Evolutionary conservation across 75 land plant genomes (phyloP).

Genomic region (Cupressus sempervirens): DNA sequence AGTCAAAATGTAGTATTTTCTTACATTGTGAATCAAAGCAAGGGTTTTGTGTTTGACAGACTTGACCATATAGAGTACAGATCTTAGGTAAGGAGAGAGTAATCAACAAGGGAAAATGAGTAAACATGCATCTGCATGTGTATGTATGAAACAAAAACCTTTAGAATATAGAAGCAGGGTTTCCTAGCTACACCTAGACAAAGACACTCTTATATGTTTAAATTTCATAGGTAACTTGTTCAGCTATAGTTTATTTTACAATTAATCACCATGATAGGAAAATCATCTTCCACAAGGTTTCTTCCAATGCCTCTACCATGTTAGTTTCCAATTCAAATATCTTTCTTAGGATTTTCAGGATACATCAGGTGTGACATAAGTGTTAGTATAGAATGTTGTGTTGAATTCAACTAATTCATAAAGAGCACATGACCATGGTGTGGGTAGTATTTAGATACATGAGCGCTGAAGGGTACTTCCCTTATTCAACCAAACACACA

Average conservation of each 20-base stretch:
- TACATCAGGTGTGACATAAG: too few relatives aligned
- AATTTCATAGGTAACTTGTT: neutral
- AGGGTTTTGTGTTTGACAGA: neutral
- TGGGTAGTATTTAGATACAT: too few relatives aligned
- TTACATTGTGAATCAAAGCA: neutral
- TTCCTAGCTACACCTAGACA: neutral
- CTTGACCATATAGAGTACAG: neutral
- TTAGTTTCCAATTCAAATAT: too few relatives aligned
- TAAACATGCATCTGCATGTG: neutral
- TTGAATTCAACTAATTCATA: too few relatives aligned
- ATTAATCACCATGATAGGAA: too few relatives aligned
- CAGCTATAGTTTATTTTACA: neutral
- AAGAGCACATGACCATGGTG: too few relatives aligned
- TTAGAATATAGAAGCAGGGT: neutral
- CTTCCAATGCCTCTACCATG: too few relatives aligned
- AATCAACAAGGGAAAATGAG: neutral
- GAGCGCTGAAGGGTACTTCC: too few relatives aligned
- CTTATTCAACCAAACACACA: too few relatives aligned
- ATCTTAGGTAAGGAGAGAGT: neutral
- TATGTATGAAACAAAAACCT: neutral
- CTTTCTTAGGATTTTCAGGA: too few relatives aligned
- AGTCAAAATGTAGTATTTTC: neutral
- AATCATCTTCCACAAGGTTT: too few relatives aligned
- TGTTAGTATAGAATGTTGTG: too few relatives aligned
- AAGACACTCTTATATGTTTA: neutral